These are phyloP conservation scores for Phytophthora fragariae DNA, from an alignment of 352 stramenopile species.

Conservation along the genomic window DNA sequence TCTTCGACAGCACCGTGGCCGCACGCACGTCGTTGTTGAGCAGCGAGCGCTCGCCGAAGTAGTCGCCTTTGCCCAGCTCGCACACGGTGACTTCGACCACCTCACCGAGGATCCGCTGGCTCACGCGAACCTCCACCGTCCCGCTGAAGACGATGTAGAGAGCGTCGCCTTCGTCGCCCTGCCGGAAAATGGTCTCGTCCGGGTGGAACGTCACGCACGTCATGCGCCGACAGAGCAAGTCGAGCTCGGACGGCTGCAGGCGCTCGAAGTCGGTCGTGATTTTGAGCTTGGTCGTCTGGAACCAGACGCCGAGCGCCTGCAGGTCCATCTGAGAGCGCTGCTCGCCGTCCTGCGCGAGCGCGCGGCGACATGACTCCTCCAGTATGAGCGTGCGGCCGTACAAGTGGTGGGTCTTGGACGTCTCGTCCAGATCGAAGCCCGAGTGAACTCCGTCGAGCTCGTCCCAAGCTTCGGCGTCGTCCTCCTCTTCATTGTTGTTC, in stretches of 20 bases:
- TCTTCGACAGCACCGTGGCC: constrained; percentile 69
- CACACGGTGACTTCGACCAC: constrained; percentile 75
- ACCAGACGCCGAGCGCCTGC: constrained; percentile 73
- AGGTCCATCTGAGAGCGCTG: constrained; percentile 68
- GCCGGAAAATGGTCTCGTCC: constrained; percentile 68
- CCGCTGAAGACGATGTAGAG: constrained; percentile 78
- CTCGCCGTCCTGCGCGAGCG: constrained; percentile 56
- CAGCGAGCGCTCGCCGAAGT: constrained; percentile 77
- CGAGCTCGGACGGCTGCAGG: constrained; percentile 64
- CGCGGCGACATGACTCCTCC: constrained; percentile 72
- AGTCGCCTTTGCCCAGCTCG: constrained; percentile 71
- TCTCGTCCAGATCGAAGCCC: constrained; percentile 51
- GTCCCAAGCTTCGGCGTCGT: constrained; percentile 29
- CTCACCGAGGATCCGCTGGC: constrained; percentile 65
- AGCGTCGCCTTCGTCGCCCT: constrained; percentile 76
- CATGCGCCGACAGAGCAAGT: constrained; percentile 72
- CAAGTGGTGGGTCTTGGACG: constrained; percentile 35
- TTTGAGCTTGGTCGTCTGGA: constrained; percentile 81
- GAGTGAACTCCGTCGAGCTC: constrained; percentile 49
- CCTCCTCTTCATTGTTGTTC: constrained; percentile 25
- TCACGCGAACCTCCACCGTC: constrained; percentile 69
- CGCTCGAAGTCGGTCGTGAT: constrained; percentile 77
- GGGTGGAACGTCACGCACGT: constrained; percentile 52
- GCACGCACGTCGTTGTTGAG: constrained; percentile 66
- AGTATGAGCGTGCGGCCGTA: constrained; percentile 74